Evolutionary conservation across 2,329 filamentous ascomycete species (phyloP).

Genomic region (Zymoseptoria ardabiliae): DNA sequence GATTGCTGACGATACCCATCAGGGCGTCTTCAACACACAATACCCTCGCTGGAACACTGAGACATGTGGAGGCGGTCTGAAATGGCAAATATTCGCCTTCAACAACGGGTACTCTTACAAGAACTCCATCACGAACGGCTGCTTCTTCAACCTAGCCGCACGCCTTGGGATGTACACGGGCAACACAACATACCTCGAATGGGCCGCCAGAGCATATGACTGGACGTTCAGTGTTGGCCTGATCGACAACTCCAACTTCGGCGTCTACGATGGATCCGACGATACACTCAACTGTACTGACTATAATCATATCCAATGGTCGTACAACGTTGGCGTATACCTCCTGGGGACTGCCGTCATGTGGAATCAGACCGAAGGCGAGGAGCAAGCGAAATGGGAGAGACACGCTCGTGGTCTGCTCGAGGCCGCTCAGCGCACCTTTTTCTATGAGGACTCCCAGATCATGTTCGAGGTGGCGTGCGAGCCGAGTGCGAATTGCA

Average conservation of each 20-base stretch:
- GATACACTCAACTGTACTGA: conserved; percentile 37
- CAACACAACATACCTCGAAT: conserved; percentile 52
- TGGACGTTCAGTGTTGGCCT: conserved; percentile 44
- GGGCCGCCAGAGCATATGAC: conserved; percentile 42
- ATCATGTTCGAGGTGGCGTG: conserved; percentile 43
- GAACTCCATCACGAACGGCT: conserved; percentile 47
- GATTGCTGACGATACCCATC: background rate
- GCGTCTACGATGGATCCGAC: conserved; percentile 41
- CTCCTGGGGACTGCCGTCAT: conserved; percentile 40
- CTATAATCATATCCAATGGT: conserved; percentile 41
- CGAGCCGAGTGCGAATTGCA: conserved; percentile 36
- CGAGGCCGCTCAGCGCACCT: conserved; percentile 28
- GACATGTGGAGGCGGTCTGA: conserved; percentile 32
- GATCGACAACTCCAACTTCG: conserved; percentile 38
- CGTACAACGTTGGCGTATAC: conserved; percentile 41
- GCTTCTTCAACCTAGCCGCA: conserved; percentile 46
- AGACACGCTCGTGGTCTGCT: conserved; percentile 20
- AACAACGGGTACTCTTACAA: conserved; percentile 42
- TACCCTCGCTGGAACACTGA: conserved; percentile 32
- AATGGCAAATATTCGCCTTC: conserved; percentile 36
- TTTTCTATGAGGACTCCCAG: conserved; percentile 28
- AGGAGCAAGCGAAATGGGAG: conserved; percentile 16
- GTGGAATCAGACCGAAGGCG: conserved; percentile 34
- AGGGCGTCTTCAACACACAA: conserved; percentile 36
- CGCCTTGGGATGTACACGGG: conserved; percentile 34